A percentile compares a stretch with the other conserved stretches of the same genome.
These are phyloP conservation scores for Parietaria judaica DNA, from an alignment of 306 rosid species.

Conservation along the genomic window DNA sequence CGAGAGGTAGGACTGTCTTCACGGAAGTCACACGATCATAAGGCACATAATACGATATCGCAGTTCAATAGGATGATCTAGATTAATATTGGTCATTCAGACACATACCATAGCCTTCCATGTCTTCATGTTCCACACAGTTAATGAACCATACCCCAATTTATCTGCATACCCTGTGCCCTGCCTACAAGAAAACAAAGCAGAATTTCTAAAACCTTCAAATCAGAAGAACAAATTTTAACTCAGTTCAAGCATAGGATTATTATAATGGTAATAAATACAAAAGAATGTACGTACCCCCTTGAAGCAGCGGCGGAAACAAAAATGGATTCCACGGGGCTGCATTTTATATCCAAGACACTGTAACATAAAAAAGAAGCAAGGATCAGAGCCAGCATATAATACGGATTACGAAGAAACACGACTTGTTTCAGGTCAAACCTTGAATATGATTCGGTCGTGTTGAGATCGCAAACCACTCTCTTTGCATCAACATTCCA, in stretches of 20 bases:
- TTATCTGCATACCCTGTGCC: conserved; percentile 47
- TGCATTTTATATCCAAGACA: conserved; percentile 91
- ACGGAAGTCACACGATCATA: conserved; percentile 48
- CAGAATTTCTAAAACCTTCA: conserved; percentile 15
- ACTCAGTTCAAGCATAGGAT: not conserved
- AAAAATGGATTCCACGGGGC: conserved; percentile 91
- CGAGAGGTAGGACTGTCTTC: conserved; percentile 99
- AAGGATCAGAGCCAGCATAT: conserved; percentile 10
- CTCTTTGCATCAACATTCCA: conserved; percentile 98
- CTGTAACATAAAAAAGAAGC: conserved; percentile 35
- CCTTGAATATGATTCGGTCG: conserved; percentile 81
- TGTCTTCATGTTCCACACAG: conserved; percentile 96
- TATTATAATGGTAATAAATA: not conserved
- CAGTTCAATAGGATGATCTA: not conserved
- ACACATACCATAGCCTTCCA: conserved; percentile 90
- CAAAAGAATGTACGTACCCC: conserved; percentile 40
- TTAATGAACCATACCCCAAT: conserved; percentile 74
- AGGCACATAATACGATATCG: conserved; percentile 19
- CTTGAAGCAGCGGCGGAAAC: conserved; percentile 93
- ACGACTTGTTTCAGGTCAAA: conserved; percentile 22
- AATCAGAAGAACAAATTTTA: conserved; percentile 12
- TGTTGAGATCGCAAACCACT: conserved; percentile 91
- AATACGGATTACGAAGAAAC: conserved; percentile 12
- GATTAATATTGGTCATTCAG: conserved; percentile 21
- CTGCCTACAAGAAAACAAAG: conserved; percentile 36